These are phyloP conservation scores for Aquanectria penicillioides DNA, from an alignment of 2,329 filamentous ascomycete genomes.

Conservation along the genomic window DNA sequence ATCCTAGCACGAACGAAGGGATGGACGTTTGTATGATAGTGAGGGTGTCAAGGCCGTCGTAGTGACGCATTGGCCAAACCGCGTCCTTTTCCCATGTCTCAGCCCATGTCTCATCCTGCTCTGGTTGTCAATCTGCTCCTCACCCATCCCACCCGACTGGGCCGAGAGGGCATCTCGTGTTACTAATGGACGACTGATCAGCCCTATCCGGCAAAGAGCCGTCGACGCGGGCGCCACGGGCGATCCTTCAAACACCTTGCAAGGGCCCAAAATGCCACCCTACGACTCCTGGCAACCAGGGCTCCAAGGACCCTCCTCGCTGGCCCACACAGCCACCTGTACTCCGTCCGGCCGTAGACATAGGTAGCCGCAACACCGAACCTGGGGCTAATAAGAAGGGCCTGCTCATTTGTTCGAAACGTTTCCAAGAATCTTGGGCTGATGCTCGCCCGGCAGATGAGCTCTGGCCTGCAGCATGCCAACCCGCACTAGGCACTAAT, in stretches of 20 bases:
- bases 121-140: not conserved
- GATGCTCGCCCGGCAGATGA: no score
- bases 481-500: no score
- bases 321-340: no score
- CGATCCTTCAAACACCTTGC: not conserved
- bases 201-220: not conserved
- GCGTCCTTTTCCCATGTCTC: not conserved
- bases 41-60: no score
- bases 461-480: no score
- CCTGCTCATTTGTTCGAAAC: constrained; percentile 23
- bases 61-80: not conserved
- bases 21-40: no score
- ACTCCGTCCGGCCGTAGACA: no score
- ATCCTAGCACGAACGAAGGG: not conserved
- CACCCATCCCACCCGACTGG: not conserved
- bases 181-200: constrained; percentile 4
- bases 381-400: not conserved
- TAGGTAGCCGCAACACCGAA: not conserved
- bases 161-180: not conserved
- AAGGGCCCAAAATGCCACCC: not conserved
- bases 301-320: no score
- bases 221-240: not conserved
- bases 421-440: no score
- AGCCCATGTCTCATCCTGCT: not conserved
- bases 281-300: not conserved